Percentiles rank a stretch among this genome's conserved stretches.
Evolutionary conservation across 2,329 filamentous ascomycete species (phyloP).

Genomic region (Hymenoscyphus fructigenus): DNA sequence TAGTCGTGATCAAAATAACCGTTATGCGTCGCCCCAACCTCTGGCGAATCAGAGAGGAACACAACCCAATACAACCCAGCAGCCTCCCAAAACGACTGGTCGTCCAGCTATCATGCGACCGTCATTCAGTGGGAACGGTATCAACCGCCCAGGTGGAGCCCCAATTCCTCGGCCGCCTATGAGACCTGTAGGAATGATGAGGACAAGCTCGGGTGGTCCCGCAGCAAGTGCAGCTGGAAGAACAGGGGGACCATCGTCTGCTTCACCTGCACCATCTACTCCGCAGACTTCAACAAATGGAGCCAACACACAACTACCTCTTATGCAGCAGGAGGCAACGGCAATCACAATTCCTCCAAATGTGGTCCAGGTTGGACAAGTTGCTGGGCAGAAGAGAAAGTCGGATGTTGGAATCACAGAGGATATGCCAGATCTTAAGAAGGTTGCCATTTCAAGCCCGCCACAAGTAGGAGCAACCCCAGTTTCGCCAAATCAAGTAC

Average conservation of each 20-base stretch:
- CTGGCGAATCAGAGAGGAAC: constrained; percentile 24
- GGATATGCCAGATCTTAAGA: constrained; percentile 28
- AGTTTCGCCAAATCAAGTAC: neutral
- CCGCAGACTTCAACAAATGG: constrained; percentile 6
- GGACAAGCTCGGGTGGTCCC: constrained; percentile 28
- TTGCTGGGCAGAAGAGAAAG: constrained; percentile 26
- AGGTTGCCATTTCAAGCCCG: constrained; percentile 22
- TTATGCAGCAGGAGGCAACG: constrained; percentile 23
- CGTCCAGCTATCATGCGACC: constrained; percentile 31
- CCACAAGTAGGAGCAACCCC: constrained; percentile 7
- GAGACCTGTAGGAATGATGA: constrained; percentile 27
- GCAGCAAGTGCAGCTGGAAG: constrained; percentile 25
- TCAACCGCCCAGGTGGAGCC: constrained; percentile 15
- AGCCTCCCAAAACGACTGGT: constrained; percentile 21
- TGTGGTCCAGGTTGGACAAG: constrained; percentile 13
- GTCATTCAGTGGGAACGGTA: constrained; percentile 29
- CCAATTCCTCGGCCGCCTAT: constrained; percentile 34
- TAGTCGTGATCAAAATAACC: constrained; percentile 13
- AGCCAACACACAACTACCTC: constrained; percentile 13
- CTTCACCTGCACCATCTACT: constrained; percentile 26
- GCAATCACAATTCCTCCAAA: constrained; percentile 16
- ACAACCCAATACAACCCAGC: constrained; percentile 23
- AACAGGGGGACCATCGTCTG: constrained; percentile 23
- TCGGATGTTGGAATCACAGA: constrained; percentile 28
- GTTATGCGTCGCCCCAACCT: constrained; percentile 20